Evolutionary conservation across 2,329 filamentous ascomycete genomes (phyloP).

Genomic region (Ophiostoma fasciatum): DNA sequence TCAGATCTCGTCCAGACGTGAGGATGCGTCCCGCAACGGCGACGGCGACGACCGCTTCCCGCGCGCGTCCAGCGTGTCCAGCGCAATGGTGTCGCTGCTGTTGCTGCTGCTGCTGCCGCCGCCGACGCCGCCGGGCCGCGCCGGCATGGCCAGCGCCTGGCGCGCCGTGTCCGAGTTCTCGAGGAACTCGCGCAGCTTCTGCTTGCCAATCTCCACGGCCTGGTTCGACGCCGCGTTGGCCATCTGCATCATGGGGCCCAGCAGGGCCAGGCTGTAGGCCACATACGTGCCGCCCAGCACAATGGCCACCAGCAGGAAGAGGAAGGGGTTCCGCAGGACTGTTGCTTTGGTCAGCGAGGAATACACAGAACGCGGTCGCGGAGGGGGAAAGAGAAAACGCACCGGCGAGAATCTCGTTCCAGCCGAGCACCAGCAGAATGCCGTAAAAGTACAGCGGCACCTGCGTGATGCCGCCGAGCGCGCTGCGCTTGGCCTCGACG

Average conservation of each 20-base stretch:
- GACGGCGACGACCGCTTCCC: too few relatives aligned
- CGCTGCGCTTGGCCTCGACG: conserved; percentile 92
- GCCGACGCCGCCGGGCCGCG: conserved; percentile 22
- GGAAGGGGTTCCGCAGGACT: conserved; percentile 88
- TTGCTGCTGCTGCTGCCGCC: conserved; percentile 8
- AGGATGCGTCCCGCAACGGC: too few relatives aligned
- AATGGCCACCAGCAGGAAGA: conserved; percentile 79
- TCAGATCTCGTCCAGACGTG: too few relatives aligned
- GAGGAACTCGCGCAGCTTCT: conserved; percentile 78
- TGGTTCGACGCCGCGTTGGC: conserved; percentile 75
- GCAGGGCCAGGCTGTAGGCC: conserved; percentile 85
- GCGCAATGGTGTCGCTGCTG: conserved; percentile 34
- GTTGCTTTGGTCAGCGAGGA: conserved; percentile 2
- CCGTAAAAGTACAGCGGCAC: conserved; percentile 92
- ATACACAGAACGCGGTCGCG: background rate
- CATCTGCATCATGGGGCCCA: conserved; percentile 94
- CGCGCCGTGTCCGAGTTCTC: conserved; percentile 74
- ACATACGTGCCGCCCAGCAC: conserved; percentile 66
- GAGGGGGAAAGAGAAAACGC: too few relatives aligned
- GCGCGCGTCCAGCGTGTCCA: conserved; percentile 45
- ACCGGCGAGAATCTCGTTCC: conserved; percentile 96
- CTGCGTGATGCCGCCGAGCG: conserved; percentile 88
- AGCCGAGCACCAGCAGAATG: conserved; percentile 77
- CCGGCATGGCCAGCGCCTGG: conserved; percentile 66
- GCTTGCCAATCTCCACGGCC: conserved; percentile 81